A percentile compares a stretch with the other conserved stretches of the same genome.
Evolutionary conservation across 345 rosid genomes (phyloP).

Genomic region (Camelina neglecta): DNA sequence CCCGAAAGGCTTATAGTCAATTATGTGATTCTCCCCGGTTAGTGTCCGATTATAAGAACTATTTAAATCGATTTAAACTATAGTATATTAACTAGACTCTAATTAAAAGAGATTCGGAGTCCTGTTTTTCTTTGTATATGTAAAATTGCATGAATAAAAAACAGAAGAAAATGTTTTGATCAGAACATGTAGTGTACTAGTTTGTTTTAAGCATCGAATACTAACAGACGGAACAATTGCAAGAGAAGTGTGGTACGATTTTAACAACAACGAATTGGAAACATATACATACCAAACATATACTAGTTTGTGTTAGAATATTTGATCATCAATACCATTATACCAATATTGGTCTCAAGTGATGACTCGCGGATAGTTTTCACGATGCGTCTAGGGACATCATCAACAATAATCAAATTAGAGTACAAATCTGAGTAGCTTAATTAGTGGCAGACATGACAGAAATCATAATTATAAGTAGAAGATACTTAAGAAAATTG

Average conservation of each 20-base stretch:
- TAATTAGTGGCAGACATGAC: constrained; percentile 24
- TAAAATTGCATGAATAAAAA: background rate
- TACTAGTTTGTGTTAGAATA: too few species aligned
- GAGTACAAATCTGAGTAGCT: background rate
- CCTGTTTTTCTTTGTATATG: background rate
- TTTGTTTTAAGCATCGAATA: too few species aligned
- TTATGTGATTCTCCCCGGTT: constrained; percentile 7
- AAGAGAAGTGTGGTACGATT: too few species aligned
- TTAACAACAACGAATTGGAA: too few species aligned
- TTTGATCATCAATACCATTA: too few species aligned
- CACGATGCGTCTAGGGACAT: background rate
- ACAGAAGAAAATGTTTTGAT: background rate
- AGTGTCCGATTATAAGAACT: background rate
- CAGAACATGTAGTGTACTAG: too few species aligned
- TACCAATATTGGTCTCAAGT: too few species aligned
- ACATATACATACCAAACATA: too few species aligned
- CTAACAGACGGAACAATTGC: too few species aligned
- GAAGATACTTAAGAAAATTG: constrained; percentile 8
- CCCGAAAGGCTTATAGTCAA: background rate
- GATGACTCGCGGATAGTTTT: constrained; percentile 1
- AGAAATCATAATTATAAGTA: background rate
- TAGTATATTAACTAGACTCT: background rate
- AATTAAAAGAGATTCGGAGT: background rate
- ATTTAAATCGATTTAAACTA: background rate
- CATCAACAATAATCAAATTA: background rate